Percentiles rank a stretch among this genome's conserved stretches.
Evolutionary conservation across 768 basidiomycete genomes (phyloP).

Genomic region (Bullera alba): DNA sequence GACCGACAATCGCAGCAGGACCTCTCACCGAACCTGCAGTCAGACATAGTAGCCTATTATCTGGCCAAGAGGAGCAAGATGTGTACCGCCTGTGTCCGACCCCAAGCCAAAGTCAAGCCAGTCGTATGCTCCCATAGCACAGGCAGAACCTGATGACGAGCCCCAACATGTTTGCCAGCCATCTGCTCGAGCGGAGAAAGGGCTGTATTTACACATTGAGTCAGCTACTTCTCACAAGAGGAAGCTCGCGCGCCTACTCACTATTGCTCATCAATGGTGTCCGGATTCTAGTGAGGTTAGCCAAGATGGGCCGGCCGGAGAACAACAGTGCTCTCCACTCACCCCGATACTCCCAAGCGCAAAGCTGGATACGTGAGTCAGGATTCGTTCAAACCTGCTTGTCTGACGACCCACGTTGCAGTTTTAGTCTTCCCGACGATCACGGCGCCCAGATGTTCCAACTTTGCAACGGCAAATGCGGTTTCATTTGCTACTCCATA

Average conservation of each 20-base stretch:
- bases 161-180: constrained; percentile 26
- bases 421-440: constrained; percentile 56
- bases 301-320: constrained; percentile 5
- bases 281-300: too few species aligned
- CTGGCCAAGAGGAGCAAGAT: background rate
- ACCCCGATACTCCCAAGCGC: background rate
- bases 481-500: constrained; percentile 46
- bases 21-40: constrained; percentile 1
- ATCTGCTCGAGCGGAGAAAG: constrained; percentile 41
- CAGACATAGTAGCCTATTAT: background rate
- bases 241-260: background rate
- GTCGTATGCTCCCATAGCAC: constrained; percentile 36
- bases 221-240: too few species aligned
- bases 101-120: constrained; percentile 41
- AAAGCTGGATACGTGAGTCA: background rate
- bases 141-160: constrained; percentile 30
- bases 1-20: constrained; percentile 6
- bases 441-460: constrained; percentile 52
- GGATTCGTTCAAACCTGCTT: background rate
- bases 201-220: too few species aligned
- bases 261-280: background rate
- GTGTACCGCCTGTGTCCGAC: constrained; percentile 28
- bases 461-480: constrained; percentile 50
- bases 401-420: constrained; percentile 9
- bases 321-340: background rate